Evolutionary conservation across 2,329 filamentous ascomycete species (phyloP), one percentile per base, ranked within the genome.

Genomic region (Apiospora pterosperma): DNA sequence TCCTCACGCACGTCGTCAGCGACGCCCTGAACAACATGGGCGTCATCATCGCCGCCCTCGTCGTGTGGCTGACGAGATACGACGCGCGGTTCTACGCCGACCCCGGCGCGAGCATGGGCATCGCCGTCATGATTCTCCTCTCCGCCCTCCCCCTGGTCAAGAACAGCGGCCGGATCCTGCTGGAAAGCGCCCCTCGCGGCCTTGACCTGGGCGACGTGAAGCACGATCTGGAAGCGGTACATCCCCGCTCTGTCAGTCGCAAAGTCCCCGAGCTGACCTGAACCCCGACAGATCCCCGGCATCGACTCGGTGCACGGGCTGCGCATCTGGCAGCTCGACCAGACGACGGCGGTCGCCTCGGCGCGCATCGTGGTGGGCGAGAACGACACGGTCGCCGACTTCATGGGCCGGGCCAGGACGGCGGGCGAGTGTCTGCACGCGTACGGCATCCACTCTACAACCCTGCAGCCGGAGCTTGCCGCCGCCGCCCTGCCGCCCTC

Each of bases 1-100:
- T 92, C 1, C 72, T 93, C 12, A 76, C 92, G 16, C 91, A 94
- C 70, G 85, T 93, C 31, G 71, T 91, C 3, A 88, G 90, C 36
- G 91, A 94, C 71, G 89, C 90, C 5, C 81, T 90, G 67, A 93
- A 93, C 77, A 94, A 94, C 69, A 75, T 93, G 12, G 90, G 90
- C 11, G 90, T 94, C 65, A 92, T 93, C 60, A 79, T 89, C 39
- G 85, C 90, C 0, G 90, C 89, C 0, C 71, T 89, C 2, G 81
- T 92, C 36, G 90, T 93, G 73, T 92, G 90, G 90, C 80, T 88
- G 64, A 80, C 84, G 0, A 73, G 82, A 36, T 87, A 84, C 36
- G 79, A 84, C 1, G 80, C 76, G 4, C 82, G 89, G 38, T 92
- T 85, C 78, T 93, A 93, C 69, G 90, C 88, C 5, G 91, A 94